Percentiles rank a stretch among this genome's conserved stretches.
Evolutionary conservation across 1,284 basidiomycete genomes (phyloP).

Genomic region (Trichosporon coremiiforme): DNA sequence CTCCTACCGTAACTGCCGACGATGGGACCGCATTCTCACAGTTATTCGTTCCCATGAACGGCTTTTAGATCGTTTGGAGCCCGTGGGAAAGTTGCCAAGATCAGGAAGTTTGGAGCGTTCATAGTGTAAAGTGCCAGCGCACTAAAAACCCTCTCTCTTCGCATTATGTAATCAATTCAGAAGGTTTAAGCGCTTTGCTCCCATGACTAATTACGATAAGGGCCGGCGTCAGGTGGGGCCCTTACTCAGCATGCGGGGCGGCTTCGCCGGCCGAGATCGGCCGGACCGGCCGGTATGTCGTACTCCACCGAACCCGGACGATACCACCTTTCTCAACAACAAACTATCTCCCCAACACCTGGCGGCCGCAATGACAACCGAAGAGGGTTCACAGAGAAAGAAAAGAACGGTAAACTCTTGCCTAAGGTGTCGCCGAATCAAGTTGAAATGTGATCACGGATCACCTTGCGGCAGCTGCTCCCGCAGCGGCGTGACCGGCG

Average conservation of each 20-base stretch:
- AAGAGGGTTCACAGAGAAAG: not conserved
- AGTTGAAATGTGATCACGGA: conserved; percentile 7
- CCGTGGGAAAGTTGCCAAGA: too few relatives aligned
- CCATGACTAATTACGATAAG: too few relatives aligned
- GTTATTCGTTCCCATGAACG: conserved; percentile 8
- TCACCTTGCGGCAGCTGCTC: not conserved
- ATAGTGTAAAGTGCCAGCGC: too few relatives aligned
- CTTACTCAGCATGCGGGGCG: not conserved
- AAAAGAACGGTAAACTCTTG: not conserved
- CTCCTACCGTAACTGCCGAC: not conserved
- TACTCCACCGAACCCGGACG: not conserved
- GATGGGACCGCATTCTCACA: conserved; percentile 1
- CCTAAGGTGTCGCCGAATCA: conserved; percentile 7
- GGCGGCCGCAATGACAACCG: not conserved
- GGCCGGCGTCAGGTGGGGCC: too few relatives aligned
- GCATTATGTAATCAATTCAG: too few relatives aligned
- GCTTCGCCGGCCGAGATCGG: not conserved
- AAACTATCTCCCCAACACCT: not conserved
- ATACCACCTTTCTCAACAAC: not conserved
- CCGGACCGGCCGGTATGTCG: not conserved
- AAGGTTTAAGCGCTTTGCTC: too few relatives aligned
- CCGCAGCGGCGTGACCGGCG: conserved; percentile 1
- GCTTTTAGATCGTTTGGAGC: not conserved
- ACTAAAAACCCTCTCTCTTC: too few relatives aligned
- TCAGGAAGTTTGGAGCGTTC: too few relatives aligned